phyloP scores from a whole-genome alignment of 2,329 filamentous ascomycete species.

The Colletotrichum trifolii region DNA sequence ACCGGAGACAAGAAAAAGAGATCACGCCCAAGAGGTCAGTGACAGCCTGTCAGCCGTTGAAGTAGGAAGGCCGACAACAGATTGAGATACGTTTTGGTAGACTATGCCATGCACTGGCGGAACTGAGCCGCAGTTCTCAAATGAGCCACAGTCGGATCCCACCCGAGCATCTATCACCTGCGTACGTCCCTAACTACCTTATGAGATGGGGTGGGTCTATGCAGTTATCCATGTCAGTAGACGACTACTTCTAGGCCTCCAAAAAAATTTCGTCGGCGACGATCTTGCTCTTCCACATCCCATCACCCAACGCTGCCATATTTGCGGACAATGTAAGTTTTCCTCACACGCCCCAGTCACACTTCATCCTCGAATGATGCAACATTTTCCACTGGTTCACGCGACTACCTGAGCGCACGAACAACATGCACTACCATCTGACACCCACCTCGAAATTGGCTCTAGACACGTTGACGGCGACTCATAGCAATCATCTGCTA shows the following conservation, averaged over 20 bases:
- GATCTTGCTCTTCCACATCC: neutral
- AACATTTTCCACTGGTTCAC: conserved; percentile 66
- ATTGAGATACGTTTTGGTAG: too few relatives aligned
- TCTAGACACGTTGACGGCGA: too few relatives aligned
- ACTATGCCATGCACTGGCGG: too few relatives aligned
- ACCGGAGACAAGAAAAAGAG: too few relatives aligned
- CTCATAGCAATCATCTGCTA: too few relatives aligned
- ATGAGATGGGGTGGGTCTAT: conserved; percentile 12
- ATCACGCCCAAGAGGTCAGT: too few relatives aligned
- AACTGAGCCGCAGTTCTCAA: too few relatives aligned
- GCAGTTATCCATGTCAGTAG: conserved; percentile 13
- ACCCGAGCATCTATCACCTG: too few relatives aligned
- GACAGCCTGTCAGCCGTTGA: too few relatives aligned
- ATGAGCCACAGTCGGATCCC: too few relatives aligned
- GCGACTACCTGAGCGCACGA: conserved; percentile 70
- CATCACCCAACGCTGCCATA: neutral
- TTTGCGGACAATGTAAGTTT: conserved; percentile 39
- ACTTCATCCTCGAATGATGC: conserved; percentile 58
- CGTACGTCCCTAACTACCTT: too few relatives aligned
- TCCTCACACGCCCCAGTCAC: conserved; percentile 14
- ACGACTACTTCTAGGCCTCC: conserved; percentile 34
- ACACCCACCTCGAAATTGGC: conserved; percentile 43
- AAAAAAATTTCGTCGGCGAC: conserved; percentile 28
- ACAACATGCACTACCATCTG: conserved; percentile 85
- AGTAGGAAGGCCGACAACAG: too few relatives aligned